phyloP scores from a whole-genome alignment of 192 early-diverging fungal species.

The Backusella macrospora region DNA sequence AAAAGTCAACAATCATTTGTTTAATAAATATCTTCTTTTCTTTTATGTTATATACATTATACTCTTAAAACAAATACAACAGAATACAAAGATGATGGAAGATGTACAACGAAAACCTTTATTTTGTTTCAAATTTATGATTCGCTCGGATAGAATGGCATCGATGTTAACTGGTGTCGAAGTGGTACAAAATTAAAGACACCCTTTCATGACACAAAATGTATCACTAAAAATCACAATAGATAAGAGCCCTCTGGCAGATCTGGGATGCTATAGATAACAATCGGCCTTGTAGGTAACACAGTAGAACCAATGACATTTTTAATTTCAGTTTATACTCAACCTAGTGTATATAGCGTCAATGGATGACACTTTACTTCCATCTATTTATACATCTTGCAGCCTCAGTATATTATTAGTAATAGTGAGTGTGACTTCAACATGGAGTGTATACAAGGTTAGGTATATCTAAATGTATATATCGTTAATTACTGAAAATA shows the following conservation, averaged over 20 bases:
- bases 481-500: too few relatives aligned
- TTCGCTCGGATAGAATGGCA: neutral
- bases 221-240: neutral
- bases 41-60: neutral
- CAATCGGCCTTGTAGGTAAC: neutral
- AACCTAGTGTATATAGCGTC: neutral
- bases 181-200: conserved; percentile 5
- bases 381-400: conserved; percentile 11
- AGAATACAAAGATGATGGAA: neutral
- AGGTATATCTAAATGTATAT: neutral
- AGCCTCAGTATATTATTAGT: conserved; percentile 5
- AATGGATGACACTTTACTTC: conserved; percentile 4
- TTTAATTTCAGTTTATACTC: neutral
- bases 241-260: conserved; percentile 19
- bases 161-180: neutral
- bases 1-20: neutral
- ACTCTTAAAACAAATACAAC: neutral
- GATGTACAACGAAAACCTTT: neutral
- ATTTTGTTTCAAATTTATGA: conserved; percentile 9
- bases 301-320: neutral
- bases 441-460: conserved; percentile 24
- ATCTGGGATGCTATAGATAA: conserved; percentile 19
- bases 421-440: neutral
- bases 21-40: neutral
- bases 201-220: neutral